Evolutionary conservation across 768 basidiomycete species (phyloP).

Genomic region (Lactarius psammicola): DNA sequence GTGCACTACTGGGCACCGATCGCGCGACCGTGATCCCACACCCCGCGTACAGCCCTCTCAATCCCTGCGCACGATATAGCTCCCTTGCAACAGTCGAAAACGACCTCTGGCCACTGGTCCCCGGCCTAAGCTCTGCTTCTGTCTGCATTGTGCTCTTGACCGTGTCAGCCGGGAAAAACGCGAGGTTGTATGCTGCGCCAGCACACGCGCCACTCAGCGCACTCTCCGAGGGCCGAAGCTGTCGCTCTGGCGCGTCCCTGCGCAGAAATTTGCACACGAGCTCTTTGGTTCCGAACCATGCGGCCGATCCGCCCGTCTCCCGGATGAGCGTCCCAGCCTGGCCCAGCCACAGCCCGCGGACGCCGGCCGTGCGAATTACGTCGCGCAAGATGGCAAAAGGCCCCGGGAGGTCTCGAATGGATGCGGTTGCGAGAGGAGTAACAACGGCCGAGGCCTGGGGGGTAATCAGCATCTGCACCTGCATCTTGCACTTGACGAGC

Average conservation of each 20-base stretch:
- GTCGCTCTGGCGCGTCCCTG: constrained; percentile 28
- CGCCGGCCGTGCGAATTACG: constrained; percentile 63
- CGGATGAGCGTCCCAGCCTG: constrained; percentile 92
- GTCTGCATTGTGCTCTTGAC: constrained; percentile 96
- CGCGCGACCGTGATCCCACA: constrained; percentile 88
- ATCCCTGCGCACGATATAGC: constrained; percentile 73
- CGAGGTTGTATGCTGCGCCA: constrained; percentile 79
- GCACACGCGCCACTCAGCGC: constrained; percentile 85
- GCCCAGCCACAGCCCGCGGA: constrained; percentile 93
- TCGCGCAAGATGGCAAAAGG: constrained; percentile 65
- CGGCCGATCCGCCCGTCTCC: constrained; percentile 86
- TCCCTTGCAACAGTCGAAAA: constrained; percentile 54
- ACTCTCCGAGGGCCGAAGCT: constrained; percentile 64
- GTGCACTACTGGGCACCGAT: constrained; percentile 83
- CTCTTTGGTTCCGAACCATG: constrained; percentile 93
- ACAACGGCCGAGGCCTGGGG: constrained; percentile 40
- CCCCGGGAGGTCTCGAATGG: constrained; percentile 54
- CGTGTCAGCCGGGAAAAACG: constrained; percentile 94
- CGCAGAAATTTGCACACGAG: constrained; percentile 62
- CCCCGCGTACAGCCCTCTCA: constrained; percentile 87
- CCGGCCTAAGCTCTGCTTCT: constrained; percentile 77
- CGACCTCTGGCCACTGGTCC: constrained; percentile 43
- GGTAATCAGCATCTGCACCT: constrained; percentile 80
- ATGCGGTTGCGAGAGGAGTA: constrained; percentile 26
- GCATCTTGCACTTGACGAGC: constrained; percentile 97